Percentiles rank a stretch among this genome's conserved stretches.
Evolutionary conservation across 2,329 filamentous ascomycete species (phyloP).

Genomic region (Plectosphaerella cucumerina): DNA sequence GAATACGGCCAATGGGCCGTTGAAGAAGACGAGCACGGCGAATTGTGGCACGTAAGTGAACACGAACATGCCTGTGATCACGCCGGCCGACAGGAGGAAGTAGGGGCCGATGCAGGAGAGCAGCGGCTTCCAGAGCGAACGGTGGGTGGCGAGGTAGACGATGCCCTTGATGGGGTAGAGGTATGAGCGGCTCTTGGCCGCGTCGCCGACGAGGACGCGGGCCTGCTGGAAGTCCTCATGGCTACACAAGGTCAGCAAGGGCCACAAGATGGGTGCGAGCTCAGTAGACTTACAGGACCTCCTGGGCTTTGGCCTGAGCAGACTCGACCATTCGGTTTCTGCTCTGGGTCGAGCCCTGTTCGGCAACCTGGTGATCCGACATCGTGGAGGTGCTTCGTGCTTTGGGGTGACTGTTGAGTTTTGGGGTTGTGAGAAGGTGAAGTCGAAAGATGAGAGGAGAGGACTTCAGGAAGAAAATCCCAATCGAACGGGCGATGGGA

Average conservation of each 20-base stretch:
- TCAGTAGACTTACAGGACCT: constrained; percentile 37
- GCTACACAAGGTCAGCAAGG: constrained; percentile 27
- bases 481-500: neutral
- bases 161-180: constrained; percentile 78
- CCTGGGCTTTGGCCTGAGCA: constrained; percentile 41
- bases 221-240: constrained; percentile 70
- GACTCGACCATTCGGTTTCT: constrained; percentile 27
- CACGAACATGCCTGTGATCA: constrained; percentile 80
- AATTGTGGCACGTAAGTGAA: constrained; percentile 85
- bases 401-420: neutral
- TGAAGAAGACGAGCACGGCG: constrained; percentile 76
- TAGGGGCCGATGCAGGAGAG: constrained; percentile 54
- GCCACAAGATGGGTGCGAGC: neutral
- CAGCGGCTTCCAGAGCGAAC: constrained; percentile 55
- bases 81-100: constrained; percentile 64
- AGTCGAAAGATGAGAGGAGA: neutral
- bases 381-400: neutral
- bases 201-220: constrained; percentile 59
- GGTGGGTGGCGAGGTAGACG: constrained; percentile 53
- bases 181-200: constrained; percentile 64
- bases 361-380: constrained; percentile 2
- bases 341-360: constrained; percentile 3
- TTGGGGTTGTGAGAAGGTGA: neutral
- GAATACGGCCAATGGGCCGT: constrained; percentile 75
- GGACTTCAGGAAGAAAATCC: neutral